Conservation (phyloP, 202 grass and related monocot species). For the Digitaria exilis region DNA sequence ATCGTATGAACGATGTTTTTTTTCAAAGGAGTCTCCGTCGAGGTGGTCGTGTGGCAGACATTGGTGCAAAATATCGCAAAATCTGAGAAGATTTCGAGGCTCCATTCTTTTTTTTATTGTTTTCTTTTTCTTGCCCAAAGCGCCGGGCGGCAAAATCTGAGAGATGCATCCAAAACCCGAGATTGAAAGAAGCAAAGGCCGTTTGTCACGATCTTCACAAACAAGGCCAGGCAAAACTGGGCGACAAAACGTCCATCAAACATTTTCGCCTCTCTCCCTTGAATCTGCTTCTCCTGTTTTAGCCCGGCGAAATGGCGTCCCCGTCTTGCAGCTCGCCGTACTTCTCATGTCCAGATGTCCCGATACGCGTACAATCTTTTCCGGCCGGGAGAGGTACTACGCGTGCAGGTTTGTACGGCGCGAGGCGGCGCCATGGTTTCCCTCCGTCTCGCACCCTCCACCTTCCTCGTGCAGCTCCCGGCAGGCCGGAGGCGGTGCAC, state of each 20-base stretch:
- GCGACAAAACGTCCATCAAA: background rate
- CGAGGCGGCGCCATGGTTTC: conserved; percentile 15
- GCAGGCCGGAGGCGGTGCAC: conserved; percentile 19
- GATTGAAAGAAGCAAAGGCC: background rate
- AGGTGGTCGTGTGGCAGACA: background rate
- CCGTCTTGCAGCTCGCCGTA: background rate
- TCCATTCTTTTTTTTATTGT: too few species aligned
- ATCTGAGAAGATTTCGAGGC: background rate
- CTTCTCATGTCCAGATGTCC: background rate
- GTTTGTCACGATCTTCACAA: background rate
- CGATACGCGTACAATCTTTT: background rate
- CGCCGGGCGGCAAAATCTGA: background rate
- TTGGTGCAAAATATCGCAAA: background rate
- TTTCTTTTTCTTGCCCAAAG: background rate
- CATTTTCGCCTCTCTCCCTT: conserved; percentile 32
- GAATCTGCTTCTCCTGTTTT: background rate
- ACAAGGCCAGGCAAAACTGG: background rate
- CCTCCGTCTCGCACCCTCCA: conserved; percentile 22
- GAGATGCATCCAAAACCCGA: background rate
- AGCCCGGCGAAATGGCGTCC: conserved; percentile 11
- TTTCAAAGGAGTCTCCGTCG: background rate
- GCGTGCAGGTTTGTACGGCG: background rate
- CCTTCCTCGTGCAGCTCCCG: conserved; percentile 26
- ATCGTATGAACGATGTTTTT: background rate
- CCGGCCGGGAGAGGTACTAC: background rate